Percentiles rank a stretch among this genome's conserved stretches.
Conservation (phyloP, 371 early-diverging fungal genomes). For the Cokeromyces recurvatus region DNA sequence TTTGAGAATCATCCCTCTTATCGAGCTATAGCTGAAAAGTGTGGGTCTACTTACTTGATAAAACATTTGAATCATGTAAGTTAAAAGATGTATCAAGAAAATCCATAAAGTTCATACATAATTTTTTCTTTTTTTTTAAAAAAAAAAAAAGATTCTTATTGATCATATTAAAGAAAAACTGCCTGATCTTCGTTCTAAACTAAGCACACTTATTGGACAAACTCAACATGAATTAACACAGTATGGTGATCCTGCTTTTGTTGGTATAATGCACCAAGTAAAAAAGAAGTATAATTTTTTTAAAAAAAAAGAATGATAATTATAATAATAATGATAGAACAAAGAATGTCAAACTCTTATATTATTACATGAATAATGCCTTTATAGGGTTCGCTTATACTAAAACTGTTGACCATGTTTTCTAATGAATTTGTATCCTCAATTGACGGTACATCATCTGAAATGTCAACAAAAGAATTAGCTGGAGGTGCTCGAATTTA, state of each 20-base stretch:
- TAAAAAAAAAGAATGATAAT: background rate
- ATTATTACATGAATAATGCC: too few species aligned
- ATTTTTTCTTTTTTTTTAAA: background rate
- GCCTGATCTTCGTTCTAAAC: constrained; percentile 77
- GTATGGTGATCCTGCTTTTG: constrained; percentile 64
- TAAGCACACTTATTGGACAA: constrained; percentile 73
- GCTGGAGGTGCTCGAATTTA: constrained; percentile 89
- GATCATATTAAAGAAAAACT: constrained; percentile 79
- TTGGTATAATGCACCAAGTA: constrained; percentile 58
- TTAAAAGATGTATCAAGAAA: background rate
- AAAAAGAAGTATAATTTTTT: too few species aligned
- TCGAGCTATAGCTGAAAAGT: constrained; percentile 71
- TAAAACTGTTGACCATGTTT: constrained; percentile 79
- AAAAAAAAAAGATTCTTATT: constrained; percentile 53
- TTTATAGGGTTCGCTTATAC: constrained; percentile 57
- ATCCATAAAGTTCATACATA: background rate
- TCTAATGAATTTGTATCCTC: constrained; percentile 75
- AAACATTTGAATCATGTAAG: constrained; percentile 29
- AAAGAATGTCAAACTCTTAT: too few species aligned
- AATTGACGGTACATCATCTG: constrained; percentile 78
- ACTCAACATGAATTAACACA: constrained; percentile 75
- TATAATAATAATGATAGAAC: background rate
- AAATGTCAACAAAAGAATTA: constrained; percentile 89
- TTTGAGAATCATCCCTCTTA: constrained; percentile 86
- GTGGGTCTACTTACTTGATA: constrained; percentile 37